Percentiles rank a stretch among this genome's conserved stretches.
phyloP scores from a whole-genome alignment of 768 basidiomycete species.

The Hygrophorus russula region DNA sequence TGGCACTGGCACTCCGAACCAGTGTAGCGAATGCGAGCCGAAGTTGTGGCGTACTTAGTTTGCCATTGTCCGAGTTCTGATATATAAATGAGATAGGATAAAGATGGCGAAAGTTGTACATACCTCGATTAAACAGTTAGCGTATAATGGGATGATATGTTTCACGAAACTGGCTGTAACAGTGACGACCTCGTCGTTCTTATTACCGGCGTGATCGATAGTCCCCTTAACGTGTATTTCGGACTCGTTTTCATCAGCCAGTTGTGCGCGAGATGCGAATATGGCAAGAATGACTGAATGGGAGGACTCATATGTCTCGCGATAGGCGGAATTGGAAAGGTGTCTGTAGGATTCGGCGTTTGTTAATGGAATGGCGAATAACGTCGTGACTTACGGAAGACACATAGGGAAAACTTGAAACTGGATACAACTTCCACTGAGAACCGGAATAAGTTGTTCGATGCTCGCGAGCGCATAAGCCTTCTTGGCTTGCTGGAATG shows the following conservation, averaged over 20 bases:
- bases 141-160: conserved; percentile 52
- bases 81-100: conserved; percentile 1
- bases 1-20: conserved; percentile 45
- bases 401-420: conserved; percentile 49
- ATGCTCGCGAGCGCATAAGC: conserved; percentile 65
- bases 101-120: conserved; percentile 9
- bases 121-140: conserved; percentile 60
- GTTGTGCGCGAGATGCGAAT: conserved; percentile 50
- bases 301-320: conserved; percentile 78
- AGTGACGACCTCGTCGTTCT: neutral
- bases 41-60: conserved; percentile 54
- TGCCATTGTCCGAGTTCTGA: conserved; percentile 55
- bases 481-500: conserved; percentile 22
- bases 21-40: conserved; percentile 67
- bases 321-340: conserved; percentile 31
- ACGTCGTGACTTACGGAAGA: conserved; percentile 42
- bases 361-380: neutral
- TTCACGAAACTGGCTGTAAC: conserved; percentile 39
- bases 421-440: conserved; percentile 43
- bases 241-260: conserved; percentile 8
- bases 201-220: neutral
- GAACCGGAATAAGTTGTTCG: conserved; percentile 63
- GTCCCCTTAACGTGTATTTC: neutral
- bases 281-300: conserved; percentile 76
- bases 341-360: conserved; percentile 29